Percentiles rank a stretch among this genome's conserved stretches.
These are phyloP conservation scores for Naganishia vaughanmartiniae DNA, from an alignment of 768 basidiomycete species.

Conservation along the genomic window DNA sequence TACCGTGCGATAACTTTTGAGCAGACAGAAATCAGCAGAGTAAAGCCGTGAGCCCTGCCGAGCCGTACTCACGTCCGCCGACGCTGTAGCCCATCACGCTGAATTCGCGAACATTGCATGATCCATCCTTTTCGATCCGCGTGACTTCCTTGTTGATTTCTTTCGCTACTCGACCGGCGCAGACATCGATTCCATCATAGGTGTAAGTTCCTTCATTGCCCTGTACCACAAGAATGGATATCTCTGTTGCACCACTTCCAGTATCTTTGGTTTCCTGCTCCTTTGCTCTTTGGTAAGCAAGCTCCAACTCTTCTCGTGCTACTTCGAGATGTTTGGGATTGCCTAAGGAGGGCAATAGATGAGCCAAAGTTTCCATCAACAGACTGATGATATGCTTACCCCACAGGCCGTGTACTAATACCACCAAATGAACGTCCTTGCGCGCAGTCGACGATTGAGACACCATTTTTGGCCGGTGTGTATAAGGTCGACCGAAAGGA, in stretches of 20 bases:
- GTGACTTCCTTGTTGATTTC: constrained; percentile 45
- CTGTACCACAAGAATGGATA: constrained; percentile 30
- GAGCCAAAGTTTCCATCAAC: constrained; percentile 30
- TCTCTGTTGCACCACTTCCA: neutral
- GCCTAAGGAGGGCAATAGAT: constrained; percentile 14
- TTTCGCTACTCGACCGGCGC: constrained; percentile 38
- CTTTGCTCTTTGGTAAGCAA: neutral
- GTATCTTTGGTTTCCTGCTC: neutral
- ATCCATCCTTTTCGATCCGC: constrained; percentile 37
- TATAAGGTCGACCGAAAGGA: too few relatives aligned
- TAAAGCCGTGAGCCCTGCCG: neutral
- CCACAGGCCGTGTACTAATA: constrained; percentile 49
- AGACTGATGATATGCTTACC: constrained; percentile 29
- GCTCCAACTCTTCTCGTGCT: constrained; percentile 25
- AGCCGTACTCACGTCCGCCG: constrained; percentile 42
- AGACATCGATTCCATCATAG: constrained; percentile 50
- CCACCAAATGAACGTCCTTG: constrained; percentile 41
- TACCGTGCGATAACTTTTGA: constrained; percentile 44
- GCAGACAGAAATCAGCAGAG: neutral
- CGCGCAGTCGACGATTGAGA: too few relatives aligned
- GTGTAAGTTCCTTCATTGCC: constrained; percentile 39
- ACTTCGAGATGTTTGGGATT: constrained; percentile 26
- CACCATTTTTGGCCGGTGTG: too few relatives aligned
- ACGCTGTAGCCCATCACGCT: constrained; percentile 47
- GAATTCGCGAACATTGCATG: constrained; percentile 31